These are phyloP conservation scores for Sporobolomyces roseus DNA, from an alignment of 768 basidiomycete genomes.

Conservation along the genomic window DNA sequence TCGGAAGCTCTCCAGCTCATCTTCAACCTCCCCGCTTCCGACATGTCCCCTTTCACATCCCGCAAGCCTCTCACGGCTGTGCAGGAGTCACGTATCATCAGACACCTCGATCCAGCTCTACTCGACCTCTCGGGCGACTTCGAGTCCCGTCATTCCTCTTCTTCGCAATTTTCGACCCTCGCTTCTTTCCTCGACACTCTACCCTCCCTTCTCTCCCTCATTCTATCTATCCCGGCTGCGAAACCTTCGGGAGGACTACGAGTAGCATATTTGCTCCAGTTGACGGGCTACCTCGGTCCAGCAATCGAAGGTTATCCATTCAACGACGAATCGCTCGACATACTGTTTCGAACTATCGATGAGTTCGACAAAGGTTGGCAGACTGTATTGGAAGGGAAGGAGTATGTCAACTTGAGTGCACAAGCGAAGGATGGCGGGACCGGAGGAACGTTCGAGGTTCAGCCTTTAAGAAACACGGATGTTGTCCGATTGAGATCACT, in stretches of 20 bases:
- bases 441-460: background rate
- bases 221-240: slow-evolving; percentile 31
- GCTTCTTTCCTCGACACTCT: slow-evolving; percentile 23
- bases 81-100: slow-evolving; percentile 31
- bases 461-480: slow-evolving; percentile 26
- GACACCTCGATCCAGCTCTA: slow-evolving; percentile 33
- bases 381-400: slow-evolving; percentile 19
- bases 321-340: background rate
- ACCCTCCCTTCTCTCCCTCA: slow-evolving; percentile 21
- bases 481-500: slow-evolving; percentile 23
- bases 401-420: slow-evolving; percentile 14
- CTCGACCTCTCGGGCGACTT: background rate
- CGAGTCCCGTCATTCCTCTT: slow-evolving; percentile 16
- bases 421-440: background rate
- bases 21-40: background rate
- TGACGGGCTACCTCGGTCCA: slow-evolving; percentile 21
- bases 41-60: background rate
- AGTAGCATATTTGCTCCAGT: slow-evolving; percentile 23
- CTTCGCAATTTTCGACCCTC: slow-evolving; percentile 1
- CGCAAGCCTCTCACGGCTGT: background rate
- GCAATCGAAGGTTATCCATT: slow-evolving; percentile 31
- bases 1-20: background rate
- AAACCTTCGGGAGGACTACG: slow-evolving; percentile 25
- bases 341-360: background rate
- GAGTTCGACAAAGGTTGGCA: slow-evolving; percentile 10